These are phyloP conservation scores for Trametes versicolor DNA, from an alignment of 1,284 basidiomycete genomes.

Conservation along the genomic window DNA sequence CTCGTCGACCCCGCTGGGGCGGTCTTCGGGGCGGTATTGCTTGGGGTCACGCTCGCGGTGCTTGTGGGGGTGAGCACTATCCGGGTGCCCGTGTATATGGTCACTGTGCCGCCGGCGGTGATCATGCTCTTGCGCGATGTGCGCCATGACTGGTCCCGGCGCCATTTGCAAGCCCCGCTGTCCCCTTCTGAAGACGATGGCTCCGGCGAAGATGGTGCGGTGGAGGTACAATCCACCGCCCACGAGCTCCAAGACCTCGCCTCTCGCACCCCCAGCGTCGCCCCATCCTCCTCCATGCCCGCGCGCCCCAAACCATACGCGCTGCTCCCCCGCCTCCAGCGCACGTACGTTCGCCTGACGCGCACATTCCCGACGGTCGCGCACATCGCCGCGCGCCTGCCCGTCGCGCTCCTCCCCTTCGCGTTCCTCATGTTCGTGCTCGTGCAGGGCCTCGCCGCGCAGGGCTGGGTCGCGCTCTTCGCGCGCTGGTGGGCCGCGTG, in stretches of 20 bases:
- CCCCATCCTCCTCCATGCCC: not conserved
- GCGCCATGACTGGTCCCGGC: slow-evolving; percentile 43
- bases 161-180: not conserved
- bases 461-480: slow-evolving; percentile 95
- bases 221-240: not conserved
- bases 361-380: slow-evolving; percentile 79
- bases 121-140: slow-evolving; percentile 48
- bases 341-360: slow-evolving; percentile 30
- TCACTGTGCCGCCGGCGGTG: slow-evolving; percentile 89
- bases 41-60: slow-evolving; percentile 61
- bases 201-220: not conserved
- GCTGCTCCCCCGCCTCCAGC: slow-evolving; percentile 13
- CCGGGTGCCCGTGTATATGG: slow-evolving; percentile 72
- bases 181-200: not conserved
- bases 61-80: slow-evolving; percentile 66
- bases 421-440: slow-evolving; percentile 97
- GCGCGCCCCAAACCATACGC: not conserved
- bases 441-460: slow-evolving; percentile 84
- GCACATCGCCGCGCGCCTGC: slow-evolving; percentile 76
- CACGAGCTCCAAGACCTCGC: slow-evolving; percentile 23
- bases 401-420: slow-evolving; percentile 88
- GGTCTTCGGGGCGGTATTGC: slow-evolving; percentile 48
- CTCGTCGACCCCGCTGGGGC: slow-evolving; percentile 49
- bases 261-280: slow-evolving; percentile 10
- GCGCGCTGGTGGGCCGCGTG: slow-evolving; percentile 73